A percentile compares a stretch with the other conserved stretches of the same genome.
phyloP scores from a whole-genome alignment of 1,284 basidiomycete genomes.

The Ceratobasidium sp. region DNA sequence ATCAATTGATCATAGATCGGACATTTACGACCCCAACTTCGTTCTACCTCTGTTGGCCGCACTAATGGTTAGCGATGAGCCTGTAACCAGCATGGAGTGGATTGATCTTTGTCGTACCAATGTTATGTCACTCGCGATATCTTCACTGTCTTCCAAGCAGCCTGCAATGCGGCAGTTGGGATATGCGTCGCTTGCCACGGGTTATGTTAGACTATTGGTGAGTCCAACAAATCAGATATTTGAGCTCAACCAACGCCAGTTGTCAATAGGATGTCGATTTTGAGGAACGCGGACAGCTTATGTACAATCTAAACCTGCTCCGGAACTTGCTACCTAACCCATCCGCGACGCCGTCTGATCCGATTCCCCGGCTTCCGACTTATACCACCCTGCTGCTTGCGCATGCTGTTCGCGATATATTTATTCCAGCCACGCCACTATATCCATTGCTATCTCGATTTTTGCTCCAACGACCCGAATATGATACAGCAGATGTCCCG shows the following conservation, averaged over 20 bases:
- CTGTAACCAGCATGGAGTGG: slow-evolving; percentile 75
- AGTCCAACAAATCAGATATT: slow-evolving; percentile 33
- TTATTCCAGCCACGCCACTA: slow-evolving; percentile 79
- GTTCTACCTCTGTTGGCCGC: slow-evolving; percentile 72
- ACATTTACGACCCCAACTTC: slow-evolving; percentile 85
- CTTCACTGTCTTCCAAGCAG: slow-evolving; percentile 75
- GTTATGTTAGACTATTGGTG: slow-evolving; percentile 49
- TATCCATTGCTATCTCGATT: slow-evolving; percentile 83
- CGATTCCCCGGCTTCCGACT: slow-evolving; percentile 64
- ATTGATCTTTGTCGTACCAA: slow-evolving; percentile 87
- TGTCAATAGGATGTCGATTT: slow-evolving; percentile 65
- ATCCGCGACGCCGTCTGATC: slow-evolving; percentile 47
- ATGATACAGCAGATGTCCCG: slow-evolving; percentile 81
- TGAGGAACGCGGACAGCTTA: slow-evolving; percentile 80
- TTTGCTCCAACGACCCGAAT: slow-evolving; percentile 79
- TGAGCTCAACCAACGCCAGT: neutral
- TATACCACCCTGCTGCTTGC: slow-evolving; percentile 82
- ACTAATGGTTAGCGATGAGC: slow-evolving; percentile 63
- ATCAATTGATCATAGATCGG: slow-evolving; percentile 46
- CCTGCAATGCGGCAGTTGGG: slow-evolving; percentile 63
- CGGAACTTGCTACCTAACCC: slow-evolving; percentile 62
- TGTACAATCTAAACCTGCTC: slow-evolving; percentile 77
- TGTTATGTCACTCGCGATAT: slow-evolving; percentile 75
- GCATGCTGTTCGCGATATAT: slow-evolving; percentile 78
- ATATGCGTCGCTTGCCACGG: slow-evolving; percentile 47